phyloP scores from a whole-genome alignment of 2,329 filamentous ascomycete genomes.

The Neurospora sp. region DNA sequence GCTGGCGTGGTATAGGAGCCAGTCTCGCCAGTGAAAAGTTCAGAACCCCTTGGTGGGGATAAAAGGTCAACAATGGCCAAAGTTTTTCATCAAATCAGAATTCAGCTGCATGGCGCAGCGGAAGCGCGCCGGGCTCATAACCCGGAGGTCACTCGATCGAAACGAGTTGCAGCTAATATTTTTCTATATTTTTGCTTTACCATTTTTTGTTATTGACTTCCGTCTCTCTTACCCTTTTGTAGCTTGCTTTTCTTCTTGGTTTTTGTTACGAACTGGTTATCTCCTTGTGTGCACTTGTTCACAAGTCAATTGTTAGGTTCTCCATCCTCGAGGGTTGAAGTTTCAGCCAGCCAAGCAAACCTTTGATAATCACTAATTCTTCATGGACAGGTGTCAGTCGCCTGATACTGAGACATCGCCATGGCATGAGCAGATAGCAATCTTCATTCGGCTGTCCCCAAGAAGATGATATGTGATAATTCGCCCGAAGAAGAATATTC shows the following conservation, averaged over 20 bases:
- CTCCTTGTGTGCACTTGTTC: neutral
- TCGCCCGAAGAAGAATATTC: neutral
- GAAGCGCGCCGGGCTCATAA: constrained; percentile 20
- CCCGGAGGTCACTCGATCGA: constrained; percentile 20
- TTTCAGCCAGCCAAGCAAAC: neutral
- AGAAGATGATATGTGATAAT: neutral
- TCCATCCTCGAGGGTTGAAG: neutral
- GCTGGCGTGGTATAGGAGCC: neutral
- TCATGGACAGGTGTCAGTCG: neutral
- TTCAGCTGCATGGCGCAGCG: constrained; percentile 15
- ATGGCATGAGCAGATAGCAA: neutral
- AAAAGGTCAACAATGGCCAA: neutral
- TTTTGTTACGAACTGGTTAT: neutral
- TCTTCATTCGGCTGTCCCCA: neutral
- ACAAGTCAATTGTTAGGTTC: neutral
- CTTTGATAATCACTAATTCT: neutral
- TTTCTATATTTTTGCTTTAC: neutral
- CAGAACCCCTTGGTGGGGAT: neutral
- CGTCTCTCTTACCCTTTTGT: no score
- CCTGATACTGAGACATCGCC: neutral
- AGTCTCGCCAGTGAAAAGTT: neutral
- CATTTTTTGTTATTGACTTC: neutral
- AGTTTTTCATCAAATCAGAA: neutral
- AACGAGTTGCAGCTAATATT: constrained; percentile 16
- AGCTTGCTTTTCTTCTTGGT: neutral